phyloP scores from a whole-genome alignment of 78 protist species.

The Speleostelium caveatum region DNA sequence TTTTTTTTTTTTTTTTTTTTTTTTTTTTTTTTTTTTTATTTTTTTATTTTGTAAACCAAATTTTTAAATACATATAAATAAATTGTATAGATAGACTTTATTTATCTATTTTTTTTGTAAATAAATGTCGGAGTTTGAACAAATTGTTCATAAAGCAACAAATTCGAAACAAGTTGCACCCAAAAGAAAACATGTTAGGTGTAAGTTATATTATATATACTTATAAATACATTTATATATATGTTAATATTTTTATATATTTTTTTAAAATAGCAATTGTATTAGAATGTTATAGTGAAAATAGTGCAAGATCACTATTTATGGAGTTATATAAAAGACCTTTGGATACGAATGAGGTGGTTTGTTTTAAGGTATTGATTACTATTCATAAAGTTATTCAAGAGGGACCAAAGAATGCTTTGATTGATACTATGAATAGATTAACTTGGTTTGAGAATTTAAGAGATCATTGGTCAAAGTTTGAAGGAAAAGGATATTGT shows the following conservation, averaged over 20 bases:
- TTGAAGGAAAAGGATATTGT: slow-evolving; percentile 45
- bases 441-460: slow-evolving; percentile 56
- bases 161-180: slow-evolving; percentile 64
- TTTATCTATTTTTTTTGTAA: not conserved
- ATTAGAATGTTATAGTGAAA: slow-evolving; percentile 71
- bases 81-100: no score
- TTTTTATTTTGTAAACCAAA: no score
- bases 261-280: slow-evolving; percentile 51
- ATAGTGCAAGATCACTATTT: slow-evolving; percentile 58
- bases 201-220: slow-evolving; percentile 1
- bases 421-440: slow-evolving; percentile 11
- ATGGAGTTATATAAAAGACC: slow-evolving; percentile 63
- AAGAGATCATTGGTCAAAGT: slow-evolving; percentile 62
- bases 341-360: slow-evolving; percentile 64
- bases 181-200: slow-evolving; percentile 79
- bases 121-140: slow-evolving; percentile 62
- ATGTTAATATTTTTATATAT: not conserved
- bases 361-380: slow-evolving; percentile 45
- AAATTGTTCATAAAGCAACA: slow-evolving; percentile 69
- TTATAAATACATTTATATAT: not conserved
- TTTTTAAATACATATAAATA: no score
- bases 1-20: no score
- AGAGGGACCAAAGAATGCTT: slow-evolving; percentile 71
- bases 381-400: slow-evolving; percentile 65
- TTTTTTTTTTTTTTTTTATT: no score